Evolutionary conservation across 2,329 filamentous ascomycete genomes (phyloP), one percentile per base, ranked within the genome.

Genomic region (Diplodia scrobiculata): DNA sequence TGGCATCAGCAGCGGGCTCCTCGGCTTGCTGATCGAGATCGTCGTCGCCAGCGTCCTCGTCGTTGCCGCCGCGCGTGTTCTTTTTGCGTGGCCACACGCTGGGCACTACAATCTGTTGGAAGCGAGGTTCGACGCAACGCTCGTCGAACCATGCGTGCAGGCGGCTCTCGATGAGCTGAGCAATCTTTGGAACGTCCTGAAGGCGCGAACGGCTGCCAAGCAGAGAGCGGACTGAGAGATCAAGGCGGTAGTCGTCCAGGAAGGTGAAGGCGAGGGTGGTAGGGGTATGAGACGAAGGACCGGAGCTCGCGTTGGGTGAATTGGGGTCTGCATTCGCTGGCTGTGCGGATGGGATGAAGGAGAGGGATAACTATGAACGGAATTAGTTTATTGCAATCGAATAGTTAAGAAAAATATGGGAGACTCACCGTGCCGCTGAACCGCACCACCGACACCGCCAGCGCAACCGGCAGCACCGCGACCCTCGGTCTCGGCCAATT

Each of bases 191-290:
- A 1, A 96, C 90, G 75, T 96, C 91, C 73, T 95, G 91, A 2
- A 96, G 80, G 17, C 91, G 84, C 2, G 89, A 91, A n/a, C 91
- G 86, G 67, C 88, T 91, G 41, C 91, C 91, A 5, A 96, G 85
- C 14, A 95, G 83, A 63, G 90, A 92, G 68, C 90, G 85, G 32
- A 94, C 90, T 3, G 89, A 91, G 69, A 96, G 89, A 76, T 95
- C 91, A 21, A 96, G 83, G 29, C 91, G 84, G 79, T 96, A 96
- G 79, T 95, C 91, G 75, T 94, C 91, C 38, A 94, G 84, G 74
- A 99, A 99, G 66, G 92, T 96, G 78, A 99, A 98, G 0, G 91
- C 91, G 77, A 99, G 89, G 75, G 92, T 96, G 2, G 95, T 97
- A 3, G 90, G 90, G 2, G 79, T 67, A 75, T 77, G 69, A 60